Evolutionary conservation across 2,329 filamentous ascomycete genomes (phyloP).

Genomic region (Alternaria gansuensis): DNA sequence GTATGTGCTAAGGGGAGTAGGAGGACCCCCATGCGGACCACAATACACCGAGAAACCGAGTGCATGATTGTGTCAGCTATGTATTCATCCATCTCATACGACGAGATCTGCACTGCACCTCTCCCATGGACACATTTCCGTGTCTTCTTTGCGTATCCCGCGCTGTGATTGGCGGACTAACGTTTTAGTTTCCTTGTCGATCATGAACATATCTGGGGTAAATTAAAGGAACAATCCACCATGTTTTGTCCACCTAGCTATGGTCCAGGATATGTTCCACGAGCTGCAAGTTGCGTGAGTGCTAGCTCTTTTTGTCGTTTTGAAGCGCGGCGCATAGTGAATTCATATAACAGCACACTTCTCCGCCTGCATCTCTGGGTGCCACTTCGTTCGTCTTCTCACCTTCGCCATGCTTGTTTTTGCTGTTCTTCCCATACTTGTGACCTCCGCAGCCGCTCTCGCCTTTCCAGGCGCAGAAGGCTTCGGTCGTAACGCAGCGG

Average conservation of each 20-base stretch:
- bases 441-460: conserved; percentile 32
- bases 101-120: background rate
- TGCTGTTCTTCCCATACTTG: conserved; percentile 29
- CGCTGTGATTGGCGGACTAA: conserved; percentile 27
- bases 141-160: background rate
- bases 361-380: background rate
- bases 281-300: background rate
- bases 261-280: background rate
- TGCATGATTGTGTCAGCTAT: background rate
- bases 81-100: background rate
- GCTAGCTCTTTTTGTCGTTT: background rate
- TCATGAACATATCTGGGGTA: conserved; percentile 18
- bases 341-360: background rate
- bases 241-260: conserved; percentile 7
- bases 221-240: conserved; percentile 24
- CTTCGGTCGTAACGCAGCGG: conserved; percentile 59
- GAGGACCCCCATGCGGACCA: background rate
- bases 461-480: conserved; percentile 63
- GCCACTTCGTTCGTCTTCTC: background rate
- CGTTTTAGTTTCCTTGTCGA: conserved; percentile 12
- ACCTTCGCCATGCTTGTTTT: conserved; percentile 26
- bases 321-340: background rate
- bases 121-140: background rate
- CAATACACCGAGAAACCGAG: background rate
- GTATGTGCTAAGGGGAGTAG: conserved; percentile 10